phyloP scores from a whole-genome alignment of 73 alveolate genomes.

The Tetrahymena elliotti region DNA sequence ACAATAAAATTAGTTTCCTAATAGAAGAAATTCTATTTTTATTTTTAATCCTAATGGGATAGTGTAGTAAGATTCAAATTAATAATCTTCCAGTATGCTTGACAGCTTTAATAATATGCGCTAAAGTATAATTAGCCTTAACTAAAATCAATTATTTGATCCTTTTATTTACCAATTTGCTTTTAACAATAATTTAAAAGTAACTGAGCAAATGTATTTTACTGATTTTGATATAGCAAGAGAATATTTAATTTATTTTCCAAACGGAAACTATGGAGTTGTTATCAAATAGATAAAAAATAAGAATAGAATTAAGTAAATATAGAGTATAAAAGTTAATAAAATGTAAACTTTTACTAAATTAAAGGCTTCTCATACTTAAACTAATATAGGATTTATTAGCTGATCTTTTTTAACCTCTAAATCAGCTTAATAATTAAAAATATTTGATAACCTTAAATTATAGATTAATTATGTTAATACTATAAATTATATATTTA shows the following conservation, averaged over 20 bases:
- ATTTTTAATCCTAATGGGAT: background rate
- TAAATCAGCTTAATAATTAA: too few relatives aligned
- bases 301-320: background rate
- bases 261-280: background rate
- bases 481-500: too few relatives aligned
- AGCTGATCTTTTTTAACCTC: too few relatives aligned
- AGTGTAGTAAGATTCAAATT: background rate
- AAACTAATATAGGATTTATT: background rate
- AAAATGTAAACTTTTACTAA: background rate
- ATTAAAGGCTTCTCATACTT: background rate
- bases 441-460: too few relatives aligned
- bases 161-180: background rate
- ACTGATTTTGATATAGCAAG: background rate
- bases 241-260: background rate
- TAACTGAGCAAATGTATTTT: background rate
- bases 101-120: background rate
- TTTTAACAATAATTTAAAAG: background rate
- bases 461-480: too few relatives aligned
- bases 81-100: background rate
- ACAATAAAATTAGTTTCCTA: background rate
- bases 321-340: background rate
- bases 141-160: background rate
- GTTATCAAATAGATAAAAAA: background rate
- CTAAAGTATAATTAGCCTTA: background rate
- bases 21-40: background rate